Base-by-base conservation (phyloP, 768 basidiomycete species). In the Auricularia auricula-judae region DNA sequence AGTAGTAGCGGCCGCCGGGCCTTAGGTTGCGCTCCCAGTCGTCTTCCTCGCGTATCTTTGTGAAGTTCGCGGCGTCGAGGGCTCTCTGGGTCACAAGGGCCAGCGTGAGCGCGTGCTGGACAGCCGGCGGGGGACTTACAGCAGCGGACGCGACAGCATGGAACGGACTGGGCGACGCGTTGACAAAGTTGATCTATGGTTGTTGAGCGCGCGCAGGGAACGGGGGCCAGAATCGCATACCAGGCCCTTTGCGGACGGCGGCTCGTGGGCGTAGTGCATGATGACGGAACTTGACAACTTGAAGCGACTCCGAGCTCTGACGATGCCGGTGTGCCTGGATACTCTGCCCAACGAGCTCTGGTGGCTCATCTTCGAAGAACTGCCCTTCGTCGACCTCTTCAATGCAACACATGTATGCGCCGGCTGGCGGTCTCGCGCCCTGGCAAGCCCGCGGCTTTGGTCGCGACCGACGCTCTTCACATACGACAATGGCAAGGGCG, bases 121-220 rank as follows among this genome's bases (percentile, higher is more conserved):
- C 8, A 35, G 8, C 8, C 7, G 34, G 16, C 23, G 14, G 34
- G 21, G 4, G 18, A 33, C 85, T 78, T 23, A 74, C 58, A 35
- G 78, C 77, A 3, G 90, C 87, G 61, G 88, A 86, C 64, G 82
- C 77, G 1, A 97, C 87, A 0, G 94, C 97, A 70, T 99, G 97
- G 74, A 93, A 98, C 0, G 97, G 95, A 0, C 95, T 98, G 0
- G 97, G 97, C 0, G 91, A 91, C 2, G 87, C 86, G 65, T 96
- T 94, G 36, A 97, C 84, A 71, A 95, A 98, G 29, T 59, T 35
- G 56, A 59, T 59, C 56, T 59, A 29, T 7, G 29, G 56, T 7
- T 29, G 33, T 59, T 35, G 56, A 59, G 10, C 34, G 56, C 23
- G 56, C 29, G 4, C 56, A 14, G 39, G 39, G 8, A 14, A 7